phyloP scores from a whole-genome alignment of 495 filamentous ascomycete genomes.

The Neurospora sp. region DNA sequence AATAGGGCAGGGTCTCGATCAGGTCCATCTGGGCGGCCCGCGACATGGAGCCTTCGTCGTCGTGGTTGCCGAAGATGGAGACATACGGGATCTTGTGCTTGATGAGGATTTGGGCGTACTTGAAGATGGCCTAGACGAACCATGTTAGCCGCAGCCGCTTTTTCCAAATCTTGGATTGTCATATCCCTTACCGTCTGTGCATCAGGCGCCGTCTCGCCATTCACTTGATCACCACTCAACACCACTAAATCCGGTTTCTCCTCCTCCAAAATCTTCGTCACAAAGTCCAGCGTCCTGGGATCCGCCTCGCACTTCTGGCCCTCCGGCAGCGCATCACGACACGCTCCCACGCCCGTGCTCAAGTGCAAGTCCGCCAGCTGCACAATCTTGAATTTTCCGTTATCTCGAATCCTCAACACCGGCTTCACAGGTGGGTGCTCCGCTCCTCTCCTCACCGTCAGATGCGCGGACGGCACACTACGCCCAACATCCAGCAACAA shows the following conservation, averaged over 20 bases:
- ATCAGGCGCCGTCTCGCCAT: conserved; percentile 86
- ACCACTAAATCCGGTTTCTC: conserved; percentile 90
- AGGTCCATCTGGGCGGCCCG: conserved; percentile 73
- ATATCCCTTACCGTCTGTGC: conserved; percentile 54
- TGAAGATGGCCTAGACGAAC: conserved; percentile 63
- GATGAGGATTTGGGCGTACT: conserved; percentile 78
- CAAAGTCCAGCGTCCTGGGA: conserved; percentile 81
- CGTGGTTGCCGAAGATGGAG: conserved; percentile 93
- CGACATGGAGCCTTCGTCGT: conserved; percentile 78
- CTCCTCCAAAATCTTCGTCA: conserved; percentile 69
- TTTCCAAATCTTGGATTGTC: conserved; percentile 1
- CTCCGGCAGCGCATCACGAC: conserved; percentile 71
- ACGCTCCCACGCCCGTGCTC: conserved; percentile 75
- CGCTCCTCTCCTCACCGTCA: conserved; percentile 67
- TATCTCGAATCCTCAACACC: conserved; percentile 63
- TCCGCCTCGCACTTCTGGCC: conserved; percentile 84
- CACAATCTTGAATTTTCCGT: conserved; percentile 96
- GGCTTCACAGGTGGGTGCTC: conserved; percentile 49
- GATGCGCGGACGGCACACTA: conserved; percentile 53
- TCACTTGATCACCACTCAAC: conserved; percentile 87
- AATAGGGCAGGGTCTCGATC: conserved; percentile 79
- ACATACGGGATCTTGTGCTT: conserved; percentile 86
- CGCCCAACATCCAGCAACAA: conserved; percentile 54
- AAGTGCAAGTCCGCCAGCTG: conserved; percentile 87
- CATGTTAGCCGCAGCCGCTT: neutral